Conservation (phyloP, 192 early-diverging fungal species). For the Backusella psychrophila region DNA sequence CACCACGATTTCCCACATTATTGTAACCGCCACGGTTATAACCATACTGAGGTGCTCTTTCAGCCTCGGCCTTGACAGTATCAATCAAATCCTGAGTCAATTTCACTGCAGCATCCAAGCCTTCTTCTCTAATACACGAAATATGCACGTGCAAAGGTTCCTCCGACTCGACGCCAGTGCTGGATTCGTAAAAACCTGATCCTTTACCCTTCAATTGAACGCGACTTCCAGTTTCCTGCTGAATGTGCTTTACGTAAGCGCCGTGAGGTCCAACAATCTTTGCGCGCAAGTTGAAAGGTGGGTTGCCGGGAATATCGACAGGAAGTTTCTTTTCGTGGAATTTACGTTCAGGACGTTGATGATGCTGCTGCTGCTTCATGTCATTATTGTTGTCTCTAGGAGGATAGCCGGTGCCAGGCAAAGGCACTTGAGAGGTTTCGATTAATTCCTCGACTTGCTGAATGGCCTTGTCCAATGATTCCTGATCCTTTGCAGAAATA, state of each 20-base stretch:
- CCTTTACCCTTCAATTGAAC: conserved; percentile 84
- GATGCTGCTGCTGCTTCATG: background rate
- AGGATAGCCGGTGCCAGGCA: conserved; percentile 13
- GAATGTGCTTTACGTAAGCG: conserved; percentile 85
- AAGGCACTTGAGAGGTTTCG: conserved; percentile 50
- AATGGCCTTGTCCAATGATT: conserved; percentile 69
- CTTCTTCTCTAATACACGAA: conserved; percentile 64
- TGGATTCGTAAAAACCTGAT: conserved; percentile 73
- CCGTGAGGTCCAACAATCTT: conserved; percentile 85
- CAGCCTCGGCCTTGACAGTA: conserved; percentile 73
- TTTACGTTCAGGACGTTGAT: conserved; percentile 30
- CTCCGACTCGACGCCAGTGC: conserved; percentile 57
- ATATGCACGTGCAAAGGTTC: conserved; percentile 86
- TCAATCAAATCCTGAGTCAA: conserved; percentile 76
- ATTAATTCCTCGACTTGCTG: conserved; percentile 75
- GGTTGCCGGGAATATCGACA: conserved; percentile 72
- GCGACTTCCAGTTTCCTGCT: conserved; percentile 70
- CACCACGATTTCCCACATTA: background rate
- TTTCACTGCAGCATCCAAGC: conserved; percentile 62
- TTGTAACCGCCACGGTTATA: conserved; percentile 27
- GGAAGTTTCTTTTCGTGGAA: conserved; percentile 66
- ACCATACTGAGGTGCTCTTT: conserved; percentile 38
- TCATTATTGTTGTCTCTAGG: background rate
- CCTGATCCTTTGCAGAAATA: conserved; percentile 64
- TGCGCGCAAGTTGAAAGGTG: conserved; percentile 79